Evolutionary conservation across 225 moss, liverwort and hornwort genomes (phyloP), one percentile per base, ranked within the genome.

Genomic region (Antitrichia curtipendula): DNA sequence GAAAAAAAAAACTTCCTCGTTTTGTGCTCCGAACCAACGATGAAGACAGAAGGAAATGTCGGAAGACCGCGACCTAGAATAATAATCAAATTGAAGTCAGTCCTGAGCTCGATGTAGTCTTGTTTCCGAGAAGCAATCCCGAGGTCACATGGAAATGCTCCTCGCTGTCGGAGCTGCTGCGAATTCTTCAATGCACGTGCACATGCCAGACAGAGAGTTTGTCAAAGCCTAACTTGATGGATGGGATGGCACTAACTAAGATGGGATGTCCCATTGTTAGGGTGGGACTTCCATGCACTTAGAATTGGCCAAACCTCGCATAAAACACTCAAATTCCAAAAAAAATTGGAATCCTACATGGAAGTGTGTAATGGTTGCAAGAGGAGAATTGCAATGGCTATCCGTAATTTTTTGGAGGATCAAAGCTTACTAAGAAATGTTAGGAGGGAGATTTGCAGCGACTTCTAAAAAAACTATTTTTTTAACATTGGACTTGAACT

Each of bases 391-490:
- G 16, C 5, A 56, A 24, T 34, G 45, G n/a, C n/a, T n/a, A n/a
- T n/a, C n/a, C n/a, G n/a, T n/a, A n/a, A n/a, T n/a, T n/a, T 24
- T 16, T 1, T 0, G 0, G 4, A 56, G 4, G n/a, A 54, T 1
- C 2, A 15, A 22, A 1, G n/a, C 13, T n/a, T 1, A 15, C n/a
- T n/a, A n/a, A 1, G 1, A 54, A 77, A 56, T 54, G 10, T 0
- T 24, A 0, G 1, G 4, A 54, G 10, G 4, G 0, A n/a, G 0
- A 4, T 38, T 38, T 38, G 0, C 0, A 0, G 1, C 0, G 0
- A 38, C 11, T 17, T 38, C 0, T 38, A 1, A 5, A 12, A 40
- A 78, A 38, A 14, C 0, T 56, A 38, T 10, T 25, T n/a, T n/a
- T n/a, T 40, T 27, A 38, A 25, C 7, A 38, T 11, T 57, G 3